Conservation (phyloP, 1,284 basidiomycete genomes). For the Moniliophthora roreri region DNA sequence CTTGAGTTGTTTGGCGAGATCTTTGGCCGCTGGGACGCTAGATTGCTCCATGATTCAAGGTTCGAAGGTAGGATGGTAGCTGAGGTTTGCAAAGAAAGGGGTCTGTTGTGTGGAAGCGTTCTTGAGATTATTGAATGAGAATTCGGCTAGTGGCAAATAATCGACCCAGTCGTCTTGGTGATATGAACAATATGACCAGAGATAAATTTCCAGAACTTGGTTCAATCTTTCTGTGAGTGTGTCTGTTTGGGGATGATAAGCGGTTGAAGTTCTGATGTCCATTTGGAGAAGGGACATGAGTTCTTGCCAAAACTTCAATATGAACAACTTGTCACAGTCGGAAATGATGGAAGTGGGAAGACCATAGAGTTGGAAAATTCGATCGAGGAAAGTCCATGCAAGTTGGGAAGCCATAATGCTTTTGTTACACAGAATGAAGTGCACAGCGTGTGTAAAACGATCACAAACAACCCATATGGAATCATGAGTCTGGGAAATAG, state of each 20-base stretch:
- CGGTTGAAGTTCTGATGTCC: constrained; percentile 25
- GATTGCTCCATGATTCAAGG: constrained; percentile 21
- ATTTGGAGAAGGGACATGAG: constrained; percentile 25
- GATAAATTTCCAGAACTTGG: constrained; percentile 38
- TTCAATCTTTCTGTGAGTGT: constrained; percentile 45
- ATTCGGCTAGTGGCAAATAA: constrained; percentile 41
- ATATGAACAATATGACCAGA: constrained; percentile 35
- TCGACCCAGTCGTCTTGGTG: constrained; percentile 46
- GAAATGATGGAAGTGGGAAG: constrained; percentile 12
- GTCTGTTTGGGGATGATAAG: constrained; percentile 29
- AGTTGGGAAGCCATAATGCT: too few species aligned
- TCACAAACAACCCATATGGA: too few species aligned
- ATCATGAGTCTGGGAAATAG: too few species aligned
- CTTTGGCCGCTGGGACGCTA: constrained; percentile 7
- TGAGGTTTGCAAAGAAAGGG: constrained; percentile 33
- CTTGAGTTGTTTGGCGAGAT: not conserved
- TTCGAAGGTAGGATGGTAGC: constrained; percentile 30
- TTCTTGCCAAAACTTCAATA: constrained; percentile 29
- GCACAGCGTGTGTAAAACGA: too few species aligned
- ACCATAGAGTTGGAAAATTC: not conserved
- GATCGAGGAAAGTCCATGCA: constrained; percentile 5
- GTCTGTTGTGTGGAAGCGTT: constrained; percentile 31
- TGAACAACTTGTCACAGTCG: constrained; percentile 31
- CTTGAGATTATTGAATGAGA: constrained; percentile 41
- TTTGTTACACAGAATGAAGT: too few species aligned